Evolutionary conservation across 495 filamentous ascomycete genomes (phyloP), one percentile per base, ranked within the genome.

Genomic region (Penicillium longicatenatum): DNA sequence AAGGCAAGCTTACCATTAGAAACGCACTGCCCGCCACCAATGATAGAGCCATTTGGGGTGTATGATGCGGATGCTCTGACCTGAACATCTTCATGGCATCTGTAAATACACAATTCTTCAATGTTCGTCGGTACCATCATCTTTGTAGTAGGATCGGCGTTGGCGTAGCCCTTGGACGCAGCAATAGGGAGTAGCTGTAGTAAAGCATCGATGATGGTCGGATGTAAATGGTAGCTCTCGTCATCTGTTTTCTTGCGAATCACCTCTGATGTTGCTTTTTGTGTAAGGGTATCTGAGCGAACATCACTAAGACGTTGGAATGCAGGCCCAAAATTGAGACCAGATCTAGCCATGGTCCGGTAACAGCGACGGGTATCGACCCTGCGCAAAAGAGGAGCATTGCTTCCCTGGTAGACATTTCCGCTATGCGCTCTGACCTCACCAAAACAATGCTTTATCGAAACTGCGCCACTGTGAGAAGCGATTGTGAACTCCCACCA

Each of bases 401-500:
- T 31, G 48, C 24, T n/a, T 26, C 7, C 16, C 24, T 20, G 44
- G 11, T n/a, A 21, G 16, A 20, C 29, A 2, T 50, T 37, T n/a
- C 30, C 31, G 16, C 30, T 37, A 30, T 19, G 37, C 9, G 35
- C 29, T 19, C 31, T 19, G 11, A 22, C 35, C 33, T 50, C 35
- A 6, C 52, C 52, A 11, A 35, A 44, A 16, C 52, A 54, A 24
- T 54, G 52, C 39, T 54, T 54, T 33, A 20, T 33, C 41, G 33
- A 54, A 14, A 16, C 21, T 2, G 50, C 47, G 0, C 71, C 76
- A 43, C 73, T 74, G 29, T 70, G 61, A 0, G 78, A 80, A 5
- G 64, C 31, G 21, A 84, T 70, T 0, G 55, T 56, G 58, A 85
- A 85, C 16, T 79, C 72, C 58, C 68, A 81, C 76, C 75, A 83